Percentiles rank a stretch among this genome's conserved stretches.
Evolutionary conservation across 257 asterid genomes (phyloP).

Genomic region (Parsonsia alboflavescens): DNA sequence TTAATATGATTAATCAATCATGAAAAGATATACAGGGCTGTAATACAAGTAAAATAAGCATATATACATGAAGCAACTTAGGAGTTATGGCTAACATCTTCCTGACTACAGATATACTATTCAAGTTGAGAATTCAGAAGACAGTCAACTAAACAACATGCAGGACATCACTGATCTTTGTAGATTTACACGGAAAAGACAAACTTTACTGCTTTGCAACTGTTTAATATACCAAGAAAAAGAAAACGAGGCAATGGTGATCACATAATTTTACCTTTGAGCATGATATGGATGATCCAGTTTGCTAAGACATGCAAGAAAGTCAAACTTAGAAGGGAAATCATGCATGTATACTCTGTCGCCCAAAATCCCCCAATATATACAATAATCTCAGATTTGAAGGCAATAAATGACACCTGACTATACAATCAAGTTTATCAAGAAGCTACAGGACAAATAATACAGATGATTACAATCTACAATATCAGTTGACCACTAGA

Average conservation of each 20-base stretch:
- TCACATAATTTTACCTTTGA: neutral
- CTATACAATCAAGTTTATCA: slow-evolving; percentile 8
- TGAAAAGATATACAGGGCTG: neutral
- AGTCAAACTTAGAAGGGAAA: neutral
- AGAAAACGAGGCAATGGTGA: neutral
- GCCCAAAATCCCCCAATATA: neutral
- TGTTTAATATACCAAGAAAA: neutral
- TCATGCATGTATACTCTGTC: neutral
- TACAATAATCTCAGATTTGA: slow-evolving; percentile 1
- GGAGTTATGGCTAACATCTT: neutral
- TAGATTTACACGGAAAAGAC: neutral
- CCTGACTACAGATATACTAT: neutral
- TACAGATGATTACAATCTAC: neutral
- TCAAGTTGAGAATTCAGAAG: neutral
- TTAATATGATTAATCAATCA: neutral
- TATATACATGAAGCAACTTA: neutral
- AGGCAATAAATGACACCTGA: neutral
- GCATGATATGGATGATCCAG: slow-evolving; percentile 1
- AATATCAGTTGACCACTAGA: slow-evolving; percentile 14
- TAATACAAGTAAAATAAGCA: neutral
- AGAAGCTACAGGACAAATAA: neutral
- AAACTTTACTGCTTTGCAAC: neutral
- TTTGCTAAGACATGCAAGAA: neutral
- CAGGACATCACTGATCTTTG: neutral
- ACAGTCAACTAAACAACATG: neutral